These are phyloP conservation scores for Irpex sp. DNA, from an alignment of 1,284 basidiomycete species.

Conservation along the genomic window DNA sequence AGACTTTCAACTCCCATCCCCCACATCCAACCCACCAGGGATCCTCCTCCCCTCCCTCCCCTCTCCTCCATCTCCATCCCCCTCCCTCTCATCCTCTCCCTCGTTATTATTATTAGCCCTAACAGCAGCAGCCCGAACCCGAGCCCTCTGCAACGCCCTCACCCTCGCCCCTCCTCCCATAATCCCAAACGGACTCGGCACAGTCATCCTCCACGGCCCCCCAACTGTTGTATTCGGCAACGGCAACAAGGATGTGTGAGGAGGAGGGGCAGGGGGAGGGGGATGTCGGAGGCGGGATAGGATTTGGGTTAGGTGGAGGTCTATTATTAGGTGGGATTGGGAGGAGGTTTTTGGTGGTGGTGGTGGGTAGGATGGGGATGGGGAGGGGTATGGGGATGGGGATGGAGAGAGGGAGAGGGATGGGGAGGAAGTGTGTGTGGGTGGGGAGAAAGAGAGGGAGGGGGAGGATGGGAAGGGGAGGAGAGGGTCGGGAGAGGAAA, in stretches of 20 bases:
- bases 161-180: neutral
- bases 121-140: no score
- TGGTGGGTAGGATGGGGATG: neutral
- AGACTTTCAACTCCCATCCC: no score
- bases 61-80: constrained; percentile 4
- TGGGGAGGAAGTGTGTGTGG: neutral
- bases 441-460: constrained; percentile 18
- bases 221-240: neutral
- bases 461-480: constrained; percentile 17
- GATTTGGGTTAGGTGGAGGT: constrained; percentile 50
- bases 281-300: constrained; percentile 51
- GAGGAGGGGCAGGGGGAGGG: constrained; percentile 29
- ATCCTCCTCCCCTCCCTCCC: no score
- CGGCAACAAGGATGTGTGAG: neutral
- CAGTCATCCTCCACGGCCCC: neutral
- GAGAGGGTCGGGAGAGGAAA: constrained; percentile 28
- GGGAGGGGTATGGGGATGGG: no score
- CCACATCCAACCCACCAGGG: constrained; percentile 3
- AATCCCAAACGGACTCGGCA: neutral
- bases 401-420: no score
- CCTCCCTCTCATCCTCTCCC: constrained; percentile 18
- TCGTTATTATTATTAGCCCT: neutral
- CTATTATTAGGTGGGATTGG: constrained; percentile 45
- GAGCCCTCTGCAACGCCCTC: neutral
- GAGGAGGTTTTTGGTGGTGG: constrained; percentile 12